Evolutionary conservation across 2,329 filamentous ascomycete genomes (phyloP).

Genomic region (Macrophomina pseudophaseolina): DNA sequence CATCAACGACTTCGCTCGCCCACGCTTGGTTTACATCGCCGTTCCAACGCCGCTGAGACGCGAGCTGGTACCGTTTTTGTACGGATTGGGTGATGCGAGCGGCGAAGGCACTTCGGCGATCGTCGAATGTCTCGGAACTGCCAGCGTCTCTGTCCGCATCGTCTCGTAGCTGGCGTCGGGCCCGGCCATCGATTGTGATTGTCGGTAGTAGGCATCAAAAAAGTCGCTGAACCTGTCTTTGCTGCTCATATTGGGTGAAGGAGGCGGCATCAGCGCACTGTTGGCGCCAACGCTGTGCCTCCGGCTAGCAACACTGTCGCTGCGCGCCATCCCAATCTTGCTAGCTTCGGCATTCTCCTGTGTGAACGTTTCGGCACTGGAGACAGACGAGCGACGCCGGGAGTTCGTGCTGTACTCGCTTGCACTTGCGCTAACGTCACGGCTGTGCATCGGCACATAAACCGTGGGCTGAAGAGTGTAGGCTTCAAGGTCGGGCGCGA

Average conservation of each 20-base stretch:
- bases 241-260: slow-evolving; percentile 31
- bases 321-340: background rate
- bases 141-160: slow-evolving; percentile 30
- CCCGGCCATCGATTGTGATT: slow-evolving; percentile 32
- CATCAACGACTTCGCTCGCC: slow-evolving; percentile 4
- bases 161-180: slow-evolving; percentile 27
- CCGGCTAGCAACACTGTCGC: slow-evolving; percentile 6
- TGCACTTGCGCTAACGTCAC: background rate
- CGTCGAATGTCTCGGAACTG: slow-evolving; percentile 32
- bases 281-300: background rate
- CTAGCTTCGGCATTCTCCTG: background rate
- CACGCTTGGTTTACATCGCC: background rate
- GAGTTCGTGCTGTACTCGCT: slow-evolving; percentile 20
- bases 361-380: slow-evolving; percentile 12
- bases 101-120: slow-evolving; percentile 40
- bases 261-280: slow-evolving; percentile 4
- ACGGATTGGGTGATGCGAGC: background rate
- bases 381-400: slow-evolving; percentile 3
- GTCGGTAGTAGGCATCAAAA: slow-evolving; percentile 46
- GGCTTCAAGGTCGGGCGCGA: background rate
- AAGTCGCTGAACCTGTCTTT: slow-evolving; percentile 41
- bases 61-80: background rate
- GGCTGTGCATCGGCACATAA: slow-evolving; percentile 8
- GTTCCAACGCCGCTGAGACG: background rate
- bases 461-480: slow-evolving; percentile 16